These are phyloP conservation scores for Rhododendron kiyosumense DNA, from an alignment of 148 eudicot species.

Conservation along the genomic window DNA sequence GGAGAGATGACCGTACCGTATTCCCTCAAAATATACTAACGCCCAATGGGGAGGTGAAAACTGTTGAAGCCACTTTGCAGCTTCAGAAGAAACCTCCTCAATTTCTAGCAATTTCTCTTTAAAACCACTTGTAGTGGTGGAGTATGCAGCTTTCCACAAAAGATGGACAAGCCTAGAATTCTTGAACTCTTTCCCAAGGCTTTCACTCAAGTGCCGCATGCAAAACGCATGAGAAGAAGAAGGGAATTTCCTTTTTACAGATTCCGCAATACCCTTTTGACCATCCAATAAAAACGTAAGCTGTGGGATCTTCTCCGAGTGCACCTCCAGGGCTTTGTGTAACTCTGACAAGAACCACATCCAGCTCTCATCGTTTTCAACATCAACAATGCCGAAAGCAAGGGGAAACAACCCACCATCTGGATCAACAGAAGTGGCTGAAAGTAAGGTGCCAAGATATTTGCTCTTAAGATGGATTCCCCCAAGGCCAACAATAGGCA, in stretches of 20 bases:
- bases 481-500: slow-evolving; percentile 53
- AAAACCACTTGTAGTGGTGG: slow-evolving; percentile 30
- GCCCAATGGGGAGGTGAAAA: slow-evolving; percentile 52
- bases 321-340: slow-evolving; percentile 40
- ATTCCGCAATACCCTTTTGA: slow-evolving; percentile 37
- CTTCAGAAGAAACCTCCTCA: slow-evolving; percentile 50
- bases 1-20: slow-evolving; percentile 47
- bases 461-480: slow-evolving; percentile 49
- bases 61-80: slow-evolving; percentile 51
- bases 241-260: slow-evolving; percentile 38
- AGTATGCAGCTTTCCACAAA: slow-evolving; percentile 56
- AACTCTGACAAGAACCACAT: slow-evolving; percentile 61
- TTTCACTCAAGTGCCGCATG: slow-evolving; percentile 45
- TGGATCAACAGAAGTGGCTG: slow-evolving; percentile 58
- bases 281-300: slow-evolving; percentile 48
- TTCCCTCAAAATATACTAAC: slow-evolving; percentile 43
- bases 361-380: slow-evolving; percentile 59
- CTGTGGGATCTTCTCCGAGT: slow-evolving; percentile 42
- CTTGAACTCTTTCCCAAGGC: slow-evolving; percentile 46
- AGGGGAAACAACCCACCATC: slow-evolving; percentile 61
- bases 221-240: slow-evolving; percentile 47
- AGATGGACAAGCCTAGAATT: slow-evolving; percentile 49
- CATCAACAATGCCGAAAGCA: slow-evolving; percentile 56
- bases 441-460: slow-evolving; percentile 53
- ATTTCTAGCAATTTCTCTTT: slow-evolving; percentile 50